A percentile compares a stretch with the other conserved stretches of the same genome.
Evolutionary conservation across 306 rosid genomes (phyloP).

Genomic region (Acacia confusa): DNA sequence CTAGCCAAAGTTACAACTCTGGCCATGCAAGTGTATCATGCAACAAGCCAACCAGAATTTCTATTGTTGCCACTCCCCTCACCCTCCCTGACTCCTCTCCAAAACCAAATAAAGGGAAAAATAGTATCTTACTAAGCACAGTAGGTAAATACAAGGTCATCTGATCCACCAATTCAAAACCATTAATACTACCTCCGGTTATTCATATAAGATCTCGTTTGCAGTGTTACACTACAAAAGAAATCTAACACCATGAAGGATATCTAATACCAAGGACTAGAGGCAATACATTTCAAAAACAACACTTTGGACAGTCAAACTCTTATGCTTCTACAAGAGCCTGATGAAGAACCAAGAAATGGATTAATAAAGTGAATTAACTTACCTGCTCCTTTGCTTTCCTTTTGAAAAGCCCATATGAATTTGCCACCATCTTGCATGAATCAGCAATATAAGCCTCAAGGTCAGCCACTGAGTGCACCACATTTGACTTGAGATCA

Average conservation of each 20-base stretch:
- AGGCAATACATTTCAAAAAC: background rate
- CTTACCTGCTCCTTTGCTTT: conserved; percentile 84
- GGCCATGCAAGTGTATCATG: background rate
- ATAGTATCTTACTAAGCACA: background rate
- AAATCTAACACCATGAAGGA: too few relatives aligned
- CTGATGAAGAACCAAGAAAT: conserved; percentile 22
- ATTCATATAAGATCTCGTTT: too few relatives aligned
- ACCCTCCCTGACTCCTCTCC: background rate
- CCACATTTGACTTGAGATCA: conserved; percentile 35
- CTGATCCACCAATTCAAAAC: background rate
- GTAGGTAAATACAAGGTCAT: background rate
- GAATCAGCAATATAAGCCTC: conserved; percentile 73
- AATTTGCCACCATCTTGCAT: conserved; percentile 68
- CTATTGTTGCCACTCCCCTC: background rate
- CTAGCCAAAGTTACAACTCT: background rate
- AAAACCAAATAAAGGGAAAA: background rate
- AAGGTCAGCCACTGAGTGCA: conserved; percentile 50
- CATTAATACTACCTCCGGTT: background rate
- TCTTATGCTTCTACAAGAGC: background rate
- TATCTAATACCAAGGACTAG: too few relatives aligned
- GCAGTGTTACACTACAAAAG: too few relatives aligned
- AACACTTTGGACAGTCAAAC: conserved; percentile 4
- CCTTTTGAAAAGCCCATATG: conserved; percentile 76
- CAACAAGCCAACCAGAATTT: conserved; percentile 15
- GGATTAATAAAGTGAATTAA: conserved; percentile 14